Conservation (phyloP, 2,329 filamentous ascomycete species). For the Tolypocladium amazonense region DNA sequence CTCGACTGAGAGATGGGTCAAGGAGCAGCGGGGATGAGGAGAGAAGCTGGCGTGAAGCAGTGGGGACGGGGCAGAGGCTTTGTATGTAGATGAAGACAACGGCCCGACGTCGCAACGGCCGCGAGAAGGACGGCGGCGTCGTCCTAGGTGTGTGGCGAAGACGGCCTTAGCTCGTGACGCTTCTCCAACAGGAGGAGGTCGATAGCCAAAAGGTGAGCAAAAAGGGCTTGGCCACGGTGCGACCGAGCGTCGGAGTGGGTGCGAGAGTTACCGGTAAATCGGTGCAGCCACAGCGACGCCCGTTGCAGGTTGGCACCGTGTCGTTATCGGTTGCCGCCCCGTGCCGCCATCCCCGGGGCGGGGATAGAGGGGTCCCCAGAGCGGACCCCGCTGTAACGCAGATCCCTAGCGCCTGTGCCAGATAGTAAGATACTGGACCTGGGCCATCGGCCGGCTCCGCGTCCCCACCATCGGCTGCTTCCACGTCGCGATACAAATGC, state of each 20-base stretch:
- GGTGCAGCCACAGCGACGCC: neutral
- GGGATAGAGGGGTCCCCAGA: neutral
- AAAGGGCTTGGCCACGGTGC: neutral
- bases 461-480: constrained; percentile 15
- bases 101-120: neutral
- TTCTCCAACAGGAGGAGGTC: neutral
- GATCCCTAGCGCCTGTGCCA: neutral
- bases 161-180: neutral
- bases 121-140: constrained; percentile 1
- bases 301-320: neutral
- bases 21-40: neutral
- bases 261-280: neutral
- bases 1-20: neutral
- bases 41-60: neutral
- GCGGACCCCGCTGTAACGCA: neutral
- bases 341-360: neutral
- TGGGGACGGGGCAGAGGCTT: neutral
- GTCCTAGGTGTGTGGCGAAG: constrained; percentile 3
- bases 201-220: neutral
- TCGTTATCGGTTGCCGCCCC: neutral
- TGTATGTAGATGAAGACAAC: constrained; percentile 1
- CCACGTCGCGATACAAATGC: constrained; percentile 7
- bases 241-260: neutral
- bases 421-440: neutral
- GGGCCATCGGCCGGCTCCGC: constrained; percentile 21